Evolutionary conservation across 371 early-diverging fungal genomes (phyloP), one percentile per base, ranked within the genome.

Genomic region (Phascolomyces articulosus): DNA sequence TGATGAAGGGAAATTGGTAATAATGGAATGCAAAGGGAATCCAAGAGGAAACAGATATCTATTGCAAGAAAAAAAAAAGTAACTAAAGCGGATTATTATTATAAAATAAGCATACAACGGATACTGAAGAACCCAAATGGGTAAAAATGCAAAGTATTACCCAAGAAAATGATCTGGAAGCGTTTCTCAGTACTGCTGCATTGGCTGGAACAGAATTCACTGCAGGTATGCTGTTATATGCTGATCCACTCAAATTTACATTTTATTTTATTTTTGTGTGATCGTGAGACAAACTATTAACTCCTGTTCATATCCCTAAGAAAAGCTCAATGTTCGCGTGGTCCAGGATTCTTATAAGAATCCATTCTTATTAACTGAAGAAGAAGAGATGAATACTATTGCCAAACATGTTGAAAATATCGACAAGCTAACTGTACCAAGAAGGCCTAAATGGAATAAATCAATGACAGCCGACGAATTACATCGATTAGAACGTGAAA

Each of bases 131-230:
- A 73, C 87, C 92, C 7, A 87, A 87, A 47, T 94, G 95, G 94
- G 86, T 87, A 26, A 90, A 91, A 64, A 90, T 97, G 84, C 94
- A 94, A 77, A 96, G 97, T 64, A 91, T 98, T 65, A 98, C 98
- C 20, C 93, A 97, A 71, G 96, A 98, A 73, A 92, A 95, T 53
- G 97, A 98, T 84, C 83, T 98, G 9, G 97, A 98, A 53, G 96
- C 93, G 28, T 97, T 98, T 74, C 82, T 98, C 68, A 89, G 85
- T 68, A 95, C 96, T n/a, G 99, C 99, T 6, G 90, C 93, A 62
- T 84, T 98, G 64, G 96, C 96, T 6, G 98, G 93, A 49, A 96
- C 96, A 24, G 96, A 96, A 65, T 98, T 98, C 72, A 94, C 96
- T 15, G 97, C 98, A 58, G 94, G 92, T 86, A 74, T 4, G 44